phyloP scores from a whole-genome alignment of 805 yeast genomes.

The Hanseniaspora thailandica region DNA sequence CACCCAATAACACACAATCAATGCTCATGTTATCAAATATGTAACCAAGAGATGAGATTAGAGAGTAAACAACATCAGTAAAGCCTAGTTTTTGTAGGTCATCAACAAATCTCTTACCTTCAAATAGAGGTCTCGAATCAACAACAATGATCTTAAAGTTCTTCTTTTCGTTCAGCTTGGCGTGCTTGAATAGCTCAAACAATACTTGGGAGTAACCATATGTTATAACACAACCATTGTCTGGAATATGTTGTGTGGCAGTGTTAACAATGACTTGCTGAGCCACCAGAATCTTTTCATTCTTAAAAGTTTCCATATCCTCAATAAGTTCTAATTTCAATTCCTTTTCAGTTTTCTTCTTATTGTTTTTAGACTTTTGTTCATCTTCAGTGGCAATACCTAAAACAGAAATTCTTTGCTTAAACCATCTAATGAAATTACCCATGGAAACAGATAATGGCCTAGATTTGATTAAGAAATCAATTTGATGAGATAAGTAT shows the following conservation, averaged over 20 bases:
- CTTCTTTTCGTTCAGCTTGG: constrained; percentile 46
- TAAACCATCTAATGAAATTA: constrained; percentile 92
- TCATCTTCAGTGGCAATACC: constrained; percentile 45
- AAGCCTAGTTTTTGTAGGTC: constrained; percentile 46
- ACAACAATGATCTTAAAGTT: constrained; percentile 76
- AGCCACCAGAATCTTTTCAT: constrained; percentile 74
- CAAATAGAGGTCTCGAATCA: constrained; percentile 88
- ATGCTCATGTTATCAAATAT: constrained; percentile 60
- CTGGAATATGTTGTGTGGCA: constrained; percentile 64
- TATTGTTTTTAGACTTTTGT: neutral
- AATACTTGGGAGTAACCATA: constrained; percentile 83
- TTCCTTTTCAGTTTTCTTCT: constrained; percentile 28
- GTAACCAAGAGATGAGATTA: constrained; percentile 68
- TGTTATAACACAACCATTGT: constrained; percentile 71
- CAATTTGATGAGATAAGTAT: constrained; percentile 84
- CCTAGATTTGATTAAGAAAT: constrained; percentile 77
- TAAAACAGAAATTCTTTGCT: constrained; percentile 78
- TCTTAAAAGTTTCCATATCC: constrained; percentile 67
- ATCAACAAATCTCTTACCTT: constrained; percentile 70
- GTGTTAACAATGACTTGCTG: constrained; percentile 70
- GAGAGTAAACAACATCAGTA: constrained; percentile 60
- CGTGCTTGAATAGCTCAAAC: constrained; percentile 57
- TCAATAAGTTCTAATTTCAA: constrained; percentile 57
- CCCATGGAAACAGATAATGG: constrained; percentile 94
- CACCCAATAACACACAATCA: constrained; percentile 85